Base-by-base conservation (phyloP, 345 rosid species). In the Mallotus nudiflorus region DNA sequence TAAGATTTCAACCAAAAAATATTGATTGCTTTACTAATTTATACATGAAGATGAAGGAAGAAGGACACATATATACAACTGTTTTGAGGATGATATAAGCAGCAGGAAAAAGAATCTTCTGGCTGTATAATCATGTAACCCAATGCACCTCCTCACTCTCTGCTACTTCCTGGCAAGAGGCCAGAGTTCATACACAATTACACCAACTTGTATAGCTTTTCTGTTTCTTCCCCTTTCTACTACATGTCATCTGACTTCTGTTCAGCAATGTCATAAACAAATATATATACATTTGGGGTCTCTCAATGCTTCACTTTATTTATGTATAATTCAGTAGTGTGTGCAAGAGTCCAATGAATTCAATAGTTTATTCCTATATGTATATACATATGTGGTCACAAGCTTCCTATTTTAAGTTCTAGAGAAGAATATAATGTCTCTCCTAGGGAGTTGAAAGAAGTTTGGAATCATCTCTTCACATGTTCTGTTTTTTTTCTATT, bases 351-450 rank as follows among this genome's bases (percentile, higher is more conserved):
- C 64, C 64, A 35, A 45, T 28, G 13, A 6, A 63, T 44, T 9
- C 10, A 63, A 15, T 16, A 22, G 7, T 29, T 7, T 6, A 31
- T 27, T n/a, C n/a, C n/a, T n/a, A 16, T 35, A 33, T 6, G 37
- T 13, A 44, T 25, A 37, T 42, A 4, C 20, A 35, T 24, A 16
- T 12, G 44, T 65, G 5, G 29, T 49, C 69, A 37, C 69, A 51
- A 49, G 31, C 69, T 66, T 35, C 69, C 20, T 50, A 35, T n/a
- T 28, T 68, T 54, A 40, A 24, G 62, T 54, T 53, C 62, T 39
- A 24, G 28, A 55, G 63, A 55, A 55, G 62, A 67, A 67, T 67
- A 67, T 67, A 67, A 49, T 67, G 71, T 67, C 71, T 59, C 16
- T 40, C 62, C 39, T 67, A 6, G 51, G 52, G 62, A 54, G 71